Evolutionary conservation across 202 grass and related monocot genomes (phyloP).

Genomic region (Carex sylvatica): DNA sequence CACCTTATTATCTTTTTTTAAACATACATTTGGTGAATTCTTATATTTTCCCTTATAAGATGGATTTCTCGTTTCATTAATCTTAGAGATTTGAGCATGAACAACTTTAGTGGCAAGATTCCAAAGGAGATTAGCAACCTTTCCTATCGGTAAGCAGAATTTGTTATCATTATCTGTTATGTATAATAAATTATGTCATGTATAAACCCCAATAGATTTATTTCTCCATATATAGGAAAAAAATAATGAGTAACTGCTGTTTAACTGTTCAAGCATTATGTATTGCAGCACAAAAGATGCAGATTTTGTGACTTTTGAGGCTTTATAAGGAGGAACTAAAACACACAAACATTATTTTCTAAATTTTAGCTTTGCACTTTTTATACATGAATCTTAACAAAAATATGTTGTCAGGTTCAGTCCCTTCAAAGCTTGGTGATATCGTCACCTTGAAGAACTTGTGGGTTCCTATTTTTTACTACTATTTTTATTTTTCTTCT

Average conservation of each 20-base stretch:
- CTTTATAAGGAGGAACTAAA: not conserved
- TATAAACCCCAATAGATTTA: not conserved
- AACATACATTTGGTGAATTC: conserved; percentile 1
- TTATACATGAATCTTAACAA: too few species aligned
- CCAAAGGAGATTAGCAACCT: conserved; percentile 5
- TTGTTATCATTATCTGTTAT: not conserved
- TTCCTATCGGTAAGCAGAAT: conserved; percentile 20
- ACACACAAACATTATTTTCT: not conserved
- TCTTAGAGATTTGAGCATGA: conserved; percentile 17
- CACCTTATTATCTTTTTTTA: not conserved
- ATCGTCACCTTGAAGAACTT: not conserved
- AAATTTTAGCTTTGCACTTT: not conserved
- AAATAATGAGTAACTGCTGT: not conserved
- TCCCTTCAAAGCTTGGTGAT: conserved; percentile 2
- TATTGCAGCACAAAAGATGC: conserved; percentile 6
- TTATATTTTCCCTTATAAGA: not conserved
- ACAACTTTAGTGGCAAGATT: conserved; percentile 18
- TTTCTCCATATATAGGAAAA: not conserved
- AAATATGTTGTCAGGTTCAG: conserved; percentile 25
- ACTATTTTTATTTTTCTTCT: not conserved
- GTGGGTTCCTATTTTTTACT: conserved; percentile 2
- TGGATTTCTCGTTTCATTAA: conserved; percentile 7
- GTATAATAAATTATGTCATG: not conserved
- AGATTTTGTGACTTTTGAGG: not conserved
- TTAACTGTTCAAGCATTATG: not conserved